A percentile compares a stretch with the other conserved stretches of the same genome.
Evolutionary conservation across 164 flowering plant species (phyloP).

Genomic region (Sedum album): DNA sequence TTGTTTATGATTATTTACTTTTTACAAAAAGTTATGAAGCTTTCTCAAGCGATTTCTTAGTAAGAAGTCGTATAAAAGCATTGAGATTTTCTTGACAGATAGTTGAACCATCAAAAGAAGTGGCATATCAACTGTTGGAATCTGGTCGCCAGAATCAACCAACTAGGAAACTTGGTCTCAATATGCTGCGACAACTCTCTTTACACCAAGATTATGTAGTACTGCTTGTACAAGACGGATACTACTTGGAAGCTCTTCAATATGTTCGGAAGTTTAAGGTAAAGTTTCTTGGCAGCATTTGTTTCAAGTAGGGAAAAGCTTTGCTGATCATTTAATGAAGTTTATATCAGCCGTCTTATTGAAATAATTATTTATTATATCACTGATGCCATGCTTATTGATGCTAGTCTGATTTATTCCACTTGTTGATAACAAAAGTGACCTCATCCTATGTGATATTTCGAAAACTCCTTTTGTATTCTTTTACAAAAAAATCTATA

Average conservation of each 20-base stretch:
- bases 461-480: background rate
- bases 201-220: constrained; percentile 82
- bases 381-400: background rate
- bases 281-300: constrained; percentile 3
- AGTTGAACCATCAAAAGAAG: constrained; percentile 91
- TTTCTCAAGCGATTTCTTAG: background rate
- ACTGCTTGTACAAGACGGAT: constrained; percentile 81
- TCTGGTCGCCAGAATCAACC: constrained; percentile 64
- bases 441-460: background rate
- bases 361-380: background rate
- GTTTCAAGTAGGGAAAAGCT: background rate
- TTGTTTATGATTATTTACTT: background rate
- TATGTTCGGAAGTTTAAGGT: constrained; percentile 85
- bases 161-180: constrained; percentile 77
- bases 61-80: background rate
- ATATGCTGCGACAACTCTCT: constrained; percentile 77
- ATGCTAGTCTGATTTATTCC: background rate
- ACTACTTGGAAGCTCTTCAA: constrained; percentile 86
- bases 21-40: background rate
- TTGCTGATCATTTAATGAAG: background rate
- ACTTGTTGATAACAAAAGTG: background rate
- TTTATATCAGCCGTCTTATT: background rate
- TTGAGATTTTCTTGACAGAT: constrained; percentile 38
- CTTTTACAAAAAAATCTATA: too few species aligned
- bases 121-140: constrained; percentile 80